These are phyloP conservation scores for Begonia fuchsioides DNA, from an alignment of 306 rosid genomes.

Conservation along the genomic window DNA sequence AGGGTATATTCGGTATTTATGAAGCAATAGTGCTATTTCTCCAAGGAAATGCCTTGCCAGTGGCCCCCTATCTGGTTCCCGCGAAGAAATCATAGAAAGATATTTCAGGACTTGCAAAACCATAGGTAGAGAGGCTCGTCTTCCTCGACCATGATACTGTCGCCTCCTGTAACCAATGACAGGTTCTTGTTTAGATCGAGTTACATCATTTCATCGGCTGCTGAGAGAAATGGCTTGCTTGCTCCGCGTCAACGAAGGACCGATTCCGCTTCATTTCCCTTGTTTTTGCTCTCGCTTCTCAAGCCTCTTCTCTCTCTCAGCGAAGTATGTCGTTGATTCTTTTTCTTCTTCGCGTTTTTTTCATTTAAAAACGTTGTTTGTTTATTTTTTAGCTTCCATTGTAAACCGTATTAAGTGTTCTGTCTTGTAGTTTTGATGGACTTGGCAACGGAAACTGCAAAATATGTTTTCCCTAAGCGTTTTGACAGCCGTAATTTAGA, in stretches of 20 bases:
- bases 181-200: conserved; percentile 5
- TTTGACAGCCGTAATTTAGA: conserved; percentile 61
- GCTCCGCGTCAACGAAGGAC: conserved; percentile 22
- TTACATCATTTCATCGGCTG: conserved; percentile 27
- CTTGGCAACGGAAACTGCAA: conserved; percentile 49
- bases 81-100: no score
- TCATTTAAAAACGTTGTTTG: neutral
- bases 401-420: neutral
- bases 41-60: no score
- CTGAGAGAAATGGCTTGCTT: conserved; percentile 16
- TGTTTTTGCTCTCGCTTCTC: conserved; percentile 63
- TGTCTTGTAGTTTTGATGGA: conserved; percentile 39
- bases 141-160: conserved; percentile 3
- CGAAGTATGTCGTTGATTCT: conserved; percentile 40
- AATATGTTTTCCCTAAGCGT: conserved; percentile 62
- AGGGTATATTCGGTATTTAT: no score
- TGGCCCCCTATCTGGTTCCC: no score
- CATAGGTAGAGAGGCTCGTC: no score
- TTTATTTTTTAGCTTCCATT: neutral
- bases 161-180: conserved; percentile 13
- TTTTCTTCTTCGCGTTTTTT: neutral
- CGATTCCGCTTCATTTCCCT: conserved; percentile 54
- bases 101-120: no score
- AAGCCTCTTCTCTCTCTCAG: conserved; percentile 53
- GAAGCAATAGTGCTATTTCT: no score